phyloP scores from a whole-genome alignment of 805 yeast species.

The Barnettozyma wickerhamii region DNA sequence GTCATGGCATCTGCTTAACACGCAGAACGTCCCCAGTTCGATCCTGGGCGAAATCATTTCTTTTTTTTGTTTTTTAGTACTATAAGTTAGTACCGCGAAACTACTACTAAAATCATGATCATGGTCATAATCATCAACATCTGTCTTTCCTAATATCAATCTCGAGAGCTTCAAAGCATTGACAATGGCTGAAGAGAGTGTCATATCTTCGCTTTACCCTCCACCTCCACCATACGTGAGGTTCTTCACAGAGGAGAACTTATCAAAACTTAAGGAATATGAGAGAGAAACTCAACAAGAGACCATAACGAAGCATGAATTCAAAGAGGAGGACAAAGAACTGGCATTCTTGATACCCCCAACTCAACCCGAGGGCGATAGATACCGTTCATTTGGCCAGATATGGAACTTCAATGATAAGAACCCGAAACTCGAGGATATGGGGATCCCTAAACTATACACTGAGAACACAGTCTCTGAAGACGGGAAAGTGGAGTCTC shows the following conservation, averaged over 20 bases:
- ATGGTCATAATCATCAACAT: too few relatives aligned
- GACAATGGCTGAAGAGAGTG: constrained; percentile 22
- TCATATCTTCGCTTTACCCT: constrained; percentile 75
- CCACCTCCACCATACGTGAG: constrained; percentile 87
- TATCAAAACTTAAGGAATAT: constrained; percentile 35
- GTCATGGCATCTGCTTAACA: constrained; percentile 99
- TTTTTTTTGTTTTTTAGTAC: constrained; percentile 5
- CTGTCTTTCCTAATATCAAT: too few relatives aligned
- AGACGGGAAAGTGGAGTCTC: constrained; percentile 7
- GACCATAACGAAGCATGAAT: constrained; percentile 25
- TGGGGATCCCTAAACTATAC: constrained; percentile 78
- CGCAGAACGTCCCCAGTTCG: constrained; percentile 99
- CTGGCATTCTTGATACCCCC: constrained; percentile 65
- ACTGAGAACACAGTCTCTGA: constrained; percentile 16
- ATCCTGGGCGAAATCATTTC: constrained; percentile 98
- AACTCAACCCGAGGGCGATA: constrained; percentile 50
- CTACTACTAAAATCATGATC: background rate
- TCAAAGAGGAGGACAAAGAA: constrained; percentile 38
- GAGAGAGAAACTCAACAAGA: constrained; percentile 18
- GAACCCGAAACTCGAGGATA: constrained; percentile 67
- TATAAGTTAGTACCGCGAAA: background rate
- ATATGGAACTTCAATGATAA: constrained; percentile 77
- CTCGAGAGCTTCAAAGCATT: too few relatives aligned
- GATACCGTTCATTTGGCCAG: constrained; percentile 85
- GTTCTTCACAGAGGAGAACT: constrained; percentile 67